Base-by-base conservation (phyloP, 768 basidiomycete species). In the Podaxis pistillaris region DNA sequence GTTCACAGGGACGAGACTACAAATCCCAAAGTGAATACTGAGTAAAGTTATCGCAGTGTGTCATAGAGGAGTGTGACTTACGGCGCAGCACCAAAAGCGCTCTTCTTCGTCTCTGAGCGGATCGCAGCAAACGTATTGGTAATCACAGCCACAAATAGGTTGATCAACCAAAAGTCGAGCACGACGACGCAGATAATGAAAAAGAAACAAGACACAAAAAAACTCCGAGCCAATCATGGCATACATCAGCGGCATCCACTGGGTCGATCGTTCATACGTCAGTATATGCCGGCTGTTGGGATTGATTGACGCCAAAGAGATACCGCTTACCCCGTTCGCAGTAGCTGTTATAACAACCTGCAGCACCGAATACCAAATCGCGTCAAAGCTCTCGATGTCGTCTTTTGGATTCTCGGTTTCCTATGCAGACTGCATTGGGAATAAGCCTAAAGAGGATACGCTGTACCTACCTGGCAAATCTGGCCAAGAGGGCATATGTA, bases 101-200 rank as follows among this genome's bases (percentile, higher is more conserved):
- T 94, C 71, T 89, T 90, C 72, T 88, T 85, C 2, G 96, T 97
- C 69, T 93, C 88, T 3, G 86, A 82, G 38, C 93, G 81, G 64
- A 97, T 97, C 15, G 90, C 91, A 17, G 86, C 86, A 72, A 98
- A 98, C 0, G 93, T 92, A 69, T 94, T 91, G 30, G 94, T 93
- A 65, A 96, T 96, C n/a, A 97, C 94, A 17, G 96, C 95, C 60
- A 97, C 93, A 71, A 96, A 91, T 49, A 97, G 74, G 71, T 95
- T 94, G 79, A 96, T 89, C 62, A 96, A 80, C 93, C 93, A 94
- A 72, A 97, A 93, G 73, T 98, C 96, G 68, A 98, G 81, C 24
- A 97, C 83, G 66, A 98, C 77, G 64, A 98, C 78, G 59, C 88
- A 88, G 33, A 87, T 75, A 64, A 98, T 88, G 78, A 93, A 97